phyloP scores from a whole-genome alignment of 2,329 filamentous ascomycete species.

The Curvularia verruculosa region DNA sequence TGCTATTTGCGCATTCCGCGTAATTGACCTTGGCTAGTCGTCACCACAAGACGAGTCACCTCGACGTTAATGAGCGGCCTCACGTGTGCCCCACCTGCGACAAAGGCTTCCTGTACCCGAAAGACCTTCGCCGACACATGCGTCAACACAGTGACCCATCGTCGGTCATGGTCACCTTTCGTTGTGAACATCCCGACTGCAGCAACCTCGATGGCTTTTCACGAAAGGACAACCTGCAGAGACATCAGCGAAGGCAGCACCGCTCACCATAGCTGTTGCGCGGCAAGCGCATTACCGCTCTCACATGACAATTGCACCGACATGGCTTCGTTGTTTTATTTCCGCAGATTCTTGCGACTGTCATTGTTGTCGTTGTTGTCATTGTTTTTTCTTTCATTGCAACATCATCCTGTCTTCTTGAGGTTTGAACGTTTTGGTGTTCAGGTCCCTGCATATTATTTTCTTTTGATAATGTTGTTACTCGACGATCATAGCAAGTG shows the following conservation, averaged over 20 bases:
- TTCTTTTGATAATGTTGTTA: slow-evolving; percentile 6
- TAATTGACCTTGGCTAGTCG: slow-evolving; percentile 32
- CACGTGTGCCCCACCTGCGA: slow-evolving; percentile 40
- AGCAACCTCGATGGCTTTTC: slow-evolving; percentile 41
- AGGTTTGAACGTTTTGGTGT: background rate
- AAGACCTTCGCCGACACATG: slow-evolving; percentile 42
- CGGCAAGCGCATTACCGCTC: no score
- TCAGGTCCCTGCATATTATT: background rate
- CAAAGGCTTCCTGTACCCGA: slow-evolving; percentile 46
- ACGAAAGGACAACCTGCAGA: slow-evolving; percentile 43
- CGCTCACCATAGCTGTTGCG: slow-evolving; percentile 11
- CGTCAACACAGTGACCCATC: slow-evolving; percentile 33
- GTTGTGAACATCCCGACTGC: slow-evolving; percentile 37
- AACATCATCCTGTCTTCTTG: background rate
- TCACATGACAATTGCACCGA: background rate
- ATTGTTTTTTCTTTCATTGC: background rate
- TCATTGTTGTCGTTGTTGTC: no score
- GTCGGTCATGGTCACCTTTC: slow-evolving; percentile 18
- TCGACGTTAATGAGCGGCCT: slow-evolving; percentile 36
- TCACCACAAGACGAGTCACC: slow-evolving; percentile 40
- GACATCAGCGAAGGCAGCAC: slow-evolving; percentile 43
- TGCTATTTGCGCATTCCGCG: background rate
- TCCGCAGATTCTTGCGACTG: background rate
- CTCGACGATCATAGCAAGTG: slow-evolving; percentile 4
- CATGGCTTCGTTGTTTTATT: background rate